Base-by-base conservation (phyloP, 345 rosid genomes). In the Lepidium africanum region DNA sequence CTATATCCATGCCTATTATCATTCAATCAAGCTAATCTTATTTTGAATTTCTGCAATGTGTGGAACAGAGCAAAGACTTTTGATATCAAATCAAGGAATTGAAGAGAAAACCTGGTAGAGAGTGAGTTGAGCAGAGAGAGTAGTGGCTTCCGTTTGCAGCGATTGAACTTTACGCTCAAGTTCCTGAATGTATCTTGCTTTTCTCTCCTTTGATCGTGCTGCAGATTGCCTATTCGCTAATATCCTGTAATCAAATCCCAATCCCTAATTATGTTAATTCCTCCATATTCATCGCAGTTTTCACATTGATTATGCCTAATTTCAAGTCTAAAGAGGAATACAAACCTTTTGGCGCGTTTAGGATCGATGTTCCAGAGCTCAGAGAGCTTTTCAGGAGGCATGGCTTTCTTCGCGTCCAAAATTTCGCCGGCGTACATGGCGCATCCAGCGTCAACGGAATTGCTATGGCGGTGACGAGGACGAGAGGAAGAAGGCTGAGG, bases 191-290 rank as follows among this genome's bases (percentile, higher is more conserved):
- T 90, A 92, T 3, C 91, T 70, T 61, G 87, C 87, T 82, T 92
- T 90, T 68, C 94, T 87, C 77, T 92, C 97, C 61, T 90, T 92
- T 17, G 97, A 90, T 32, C 96, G 83, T 9, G 97, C 96, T 37
- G 98, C 97, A 12, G 97, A 90, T 77, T 88, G 91, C 39, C 96
- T 71, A 77, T 90, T 93, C 15, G 96, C 93, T 78, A 87, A 57
- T 11, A 92, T 90, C 81, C 98, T 92, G 60, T 32, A 47, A 38
- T 8, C 48, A 41, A 27, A 39, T 50, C 48, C 9, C 37, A 70
- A 43, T 58, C 61, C 67, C 71, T 55, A 19, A 37, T 38, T 67
- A n/a, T 60, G 7, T 15, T 13, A 16, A 47, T 55, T 13, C 48
- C 36, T 38, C 54, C 3, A 65, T 16, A 7, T 23, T 25, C 58